Percentiles rank a stretch among this genome's conserved stretches.
Conservation (phyloP, 2,329 filamentous ascomycete genomes). For the Xylariaceae sp. region DNA sequence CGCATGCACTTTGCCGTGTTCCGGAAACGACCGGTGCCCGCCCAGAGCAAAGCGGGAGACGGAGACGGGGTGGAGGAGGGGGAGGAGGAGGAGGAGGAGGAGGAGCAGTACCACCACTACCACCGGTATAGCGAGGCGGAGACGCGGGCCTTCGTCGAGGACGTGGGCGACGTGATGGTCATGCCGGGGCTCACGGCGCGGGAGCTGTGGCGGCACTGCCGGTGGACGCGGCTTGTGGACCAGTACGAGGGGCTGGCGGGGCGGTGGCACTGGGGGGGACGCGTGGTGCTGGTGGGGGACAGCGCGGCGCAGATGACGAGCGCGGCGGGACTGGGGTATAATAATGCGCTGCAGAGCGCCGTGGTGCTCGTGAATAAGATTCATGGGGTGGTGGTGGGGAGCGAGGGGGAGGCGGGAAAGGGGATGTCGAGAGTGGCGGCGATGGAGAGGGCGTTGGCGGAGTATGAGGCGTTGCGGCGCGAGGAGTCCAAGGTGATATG, state of each 20-base stretch:
- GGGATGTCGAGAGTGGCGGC: conserved; percentile 1
- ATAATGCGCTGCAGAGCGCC: conserved; percentile 10
- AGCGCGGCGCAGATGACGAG: conserved; percentile 10
- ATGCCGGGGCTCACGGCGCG: no score
- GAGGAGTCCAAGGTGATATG: conserved; percentile 6
- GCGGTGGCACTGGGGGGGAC: conserved; percentile 6
- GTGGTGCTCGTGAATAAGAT: conserved; percentile 11
- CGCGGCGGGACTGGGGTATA: conserved; percentile 11
- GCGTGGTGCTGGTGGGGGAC: conserved; percentile 12
- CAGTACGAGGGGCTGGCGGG: conserved; percentile 7
- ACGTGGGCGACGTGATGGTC: conserved; percentile 11
- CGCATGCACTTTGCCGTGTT: conserved; percentile 12
- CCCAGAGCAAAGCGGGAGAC: conserved; percentile 2
- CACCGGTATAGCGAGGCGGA: conserved; percentile 7
- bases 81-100: no score
- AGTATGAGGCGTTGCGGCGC: conserved; percentile 10
- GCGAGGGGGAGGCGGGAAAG: not conserved
- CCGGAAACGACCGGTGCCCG: no score
- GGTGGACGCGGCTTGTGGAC: conserved; percentile 10
- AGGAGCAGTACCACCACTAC: no score
- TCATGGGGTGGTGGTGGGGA: conserved; percentile 2
- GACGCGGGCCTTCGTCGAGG: conserved; percentile 9
- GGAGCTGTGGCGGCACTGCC: no score
- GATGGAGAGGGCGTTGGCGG: conserved; percentile 5
- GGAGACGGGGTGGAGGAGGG: conserved; percentile 1